phyloP scores from a whole-genome alignment of 345 rosid species.

The Orychophragmus violaceus region DNA sequence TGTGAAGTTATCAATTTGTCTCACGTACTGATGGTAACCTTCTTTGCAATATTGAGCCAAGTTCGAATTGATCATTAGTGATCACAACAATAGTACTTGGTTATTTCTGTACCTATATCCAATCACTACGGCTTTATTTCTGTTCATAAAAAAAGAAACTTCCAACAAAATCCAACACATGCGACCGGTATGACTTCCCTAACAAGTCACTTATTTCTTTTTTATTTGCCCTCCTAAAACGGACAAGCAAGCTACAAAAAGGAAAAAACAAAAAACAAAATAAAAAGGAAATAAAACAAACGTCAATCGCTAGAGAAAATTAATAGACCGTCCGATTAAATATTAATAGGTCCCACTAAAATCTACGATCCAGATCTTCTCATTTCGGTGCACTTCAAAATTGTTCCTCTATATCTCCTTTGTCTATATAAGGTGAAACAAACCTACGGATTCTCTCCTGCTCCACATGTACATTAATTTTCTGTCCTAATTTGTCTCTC shows the following conservation, averaged over 20 bases:
- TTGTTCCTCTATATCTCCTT: background rate
- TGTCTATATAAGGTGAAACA: conserved; percentile 18
- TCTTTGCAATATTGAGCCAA: background rate
- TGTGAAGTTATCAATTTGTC: background rate
- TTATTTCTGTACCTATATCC: background rate
- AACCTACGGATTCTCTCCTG: conserved; percentile 22
- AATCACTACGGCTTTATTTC: too few relatives aligned
- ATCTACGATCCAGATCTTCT: background rate
- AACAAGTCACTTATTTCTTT: conserved; percentile 29
- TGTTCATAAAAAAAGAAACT: background rate
- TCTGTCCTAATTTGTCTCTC: background rate
- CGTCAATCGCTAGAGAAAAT: conserved; percentile 4
- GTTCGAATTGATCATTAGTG: background rate
- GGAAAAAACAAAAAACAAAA: too few relatives aligned
- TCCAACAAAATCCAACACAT: conserved; percentile 29
- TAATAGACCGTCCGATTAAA: conserved; percentile 1
- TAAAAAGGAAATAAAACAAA: background rate
- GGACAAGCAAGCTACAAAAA: conserved; percentile 22
- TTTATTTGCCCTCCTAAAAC: conserved; percentile 18
- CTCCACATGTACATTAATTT: background rate
- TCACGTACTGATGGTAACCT: conserved; percentile 11
- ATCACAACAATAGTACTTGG: background rate
- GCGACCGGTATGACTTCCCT: conserved; percentile 35
- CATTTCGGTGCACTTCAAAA: background rate
- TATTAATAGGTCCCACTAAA: background rate